phyloP scores from a whole-genome alignment of 192 early-diverging fungal species.

The Entomortierella chlamydospora region DNA sequence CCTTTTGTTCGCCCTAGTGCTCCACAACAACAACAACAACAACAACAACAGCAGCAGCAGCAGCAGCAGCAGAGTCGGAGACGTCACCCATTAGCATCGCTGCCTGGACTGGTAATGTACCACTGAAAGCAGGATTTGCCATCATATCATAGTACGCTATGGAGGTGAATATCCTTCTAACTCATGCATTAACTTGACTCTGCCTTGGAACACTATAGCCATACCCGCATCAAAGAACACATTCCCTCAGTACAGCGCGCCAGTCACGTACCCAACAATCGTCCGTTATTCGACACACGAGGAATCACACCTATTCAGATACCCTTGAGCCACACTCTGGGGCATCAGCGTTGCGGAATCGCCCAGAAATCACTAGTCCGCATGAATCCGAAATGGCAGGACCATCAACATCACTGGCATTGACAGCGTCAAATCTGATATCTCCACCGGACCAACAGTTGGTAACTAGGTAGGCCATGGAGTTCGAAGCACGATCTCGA shows the following conservation, averaged over 20 bases:
- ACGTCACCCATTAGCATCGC: conserved; percentile 11
- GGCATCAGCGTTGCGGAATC: not conserved
- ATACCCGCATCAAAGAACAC: conserved; percentile 34
- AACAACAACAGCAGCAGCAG: conserved; percentile 12
- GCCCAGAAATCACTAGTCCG: not conserved
- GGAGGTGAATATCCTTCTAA: too few species aligned
- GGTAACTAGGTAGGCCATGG: conserved; percentile 15
- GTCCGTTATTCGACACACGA: conserved; percentile 35
- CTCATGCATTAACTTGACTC: too few species aligned
- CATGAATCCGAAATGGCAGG: not conserved
- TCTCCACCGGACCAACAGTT: conserved; percentile 23
- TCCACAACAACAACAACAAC: not conserved
- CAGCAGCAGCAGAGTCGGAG: conserved; percentile 19
- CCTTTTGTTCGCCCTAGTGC: not conserved
- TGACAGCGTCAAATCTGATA: not conserved
- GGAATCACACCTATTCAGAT: conserved; percentile 33
- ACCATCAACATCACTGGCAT: not conserved
- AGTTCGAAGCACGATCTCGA: not conserved
- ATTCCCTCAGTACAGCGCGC: conserved; percentile 15
- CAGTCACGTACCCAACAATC: conserved; percentile 22
- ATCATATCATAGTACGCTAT: not conserved
- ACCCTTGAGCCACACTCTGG: not conserved
- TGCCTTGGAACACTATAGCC: conserved; percentile 13
- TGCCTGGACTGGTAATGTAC: conserved; percentile 23
- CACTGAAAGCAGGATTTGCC: not conserved